These are phyloP conservation scores for Insectozyma bohioensis DNA, from an alignment of 1,139 yeast species.

Conservation along the genomic window DNA sequence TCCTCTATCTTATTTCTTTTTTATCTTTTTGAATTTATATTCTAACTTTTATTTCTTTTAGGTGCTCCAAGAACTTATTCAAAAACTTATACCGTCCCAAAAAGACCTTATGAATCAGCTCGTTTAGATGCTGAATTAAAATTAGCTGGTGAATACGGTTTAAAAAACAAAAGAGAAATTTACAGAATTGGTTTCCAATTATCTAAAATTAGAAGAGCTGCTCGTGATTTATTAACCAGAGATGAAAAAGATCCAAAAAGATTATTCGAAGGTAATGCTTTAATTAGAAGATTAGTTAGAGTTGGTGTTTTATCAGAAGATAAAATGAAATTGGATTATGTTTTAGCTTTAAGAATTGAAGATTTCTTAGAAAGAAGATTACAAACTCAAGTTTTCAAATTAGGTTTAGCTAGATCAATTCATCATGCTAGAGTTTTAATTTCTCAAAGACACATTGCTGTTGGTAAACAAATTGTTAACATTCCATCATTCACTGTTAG, in stretches of 20 bases:
- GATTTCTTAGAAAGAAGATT: conserved; percentile 99
- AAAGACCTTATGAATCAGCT: conserved; percentile 98
- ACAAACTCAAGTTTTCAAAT: conserved; percentile 99
- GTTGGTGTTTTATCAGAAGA: conserved; percentile 99
- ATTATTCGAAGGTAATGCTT: conserved; percentile 99
- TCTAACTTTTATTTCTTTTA: conserved; percentile 33
- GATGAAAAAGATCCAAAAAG: conserved; percentile 99
- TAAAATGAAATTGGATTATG: conserved; percentile 99
- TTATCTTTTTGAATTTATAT: conserved; percentile 8
- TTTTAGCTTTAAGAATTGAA: conserved; percentile 95
- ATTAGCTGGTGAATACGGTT: conserved; percentile 99
- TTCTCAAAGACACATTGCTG: conserved; percentile 99
- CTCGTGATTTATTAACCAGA: conserved; percentile 99
- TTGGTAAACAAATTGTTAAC: conserved; percentile 99
- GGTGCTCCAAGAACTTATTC: conserved; percentile 99
- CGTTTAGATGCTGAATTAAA: conserved; percentile 99
- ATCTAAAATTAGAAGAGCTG: conserved; percentile 99
- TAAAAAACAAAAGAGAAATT: conserved; percentile 99
- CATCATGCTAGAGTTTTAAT: conserved; percentile 99
- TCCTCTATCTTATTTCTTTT: conserved; percentile 3
- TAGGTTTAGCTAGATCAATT: conserved; percentile 98
- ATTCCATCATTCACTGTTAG: conserved; percentile 99
- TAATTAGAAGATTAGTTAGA: conserved; percentile 97
- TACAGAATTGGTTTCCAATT: conserved; percentile 99
- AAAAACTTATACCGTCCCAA: conserved; percentile 99